These are phyloP conservation scores for Rubia yunnanensis DNA, from an alignment of 257 asterid genomes.

Conservation along the genomic window DNA sequence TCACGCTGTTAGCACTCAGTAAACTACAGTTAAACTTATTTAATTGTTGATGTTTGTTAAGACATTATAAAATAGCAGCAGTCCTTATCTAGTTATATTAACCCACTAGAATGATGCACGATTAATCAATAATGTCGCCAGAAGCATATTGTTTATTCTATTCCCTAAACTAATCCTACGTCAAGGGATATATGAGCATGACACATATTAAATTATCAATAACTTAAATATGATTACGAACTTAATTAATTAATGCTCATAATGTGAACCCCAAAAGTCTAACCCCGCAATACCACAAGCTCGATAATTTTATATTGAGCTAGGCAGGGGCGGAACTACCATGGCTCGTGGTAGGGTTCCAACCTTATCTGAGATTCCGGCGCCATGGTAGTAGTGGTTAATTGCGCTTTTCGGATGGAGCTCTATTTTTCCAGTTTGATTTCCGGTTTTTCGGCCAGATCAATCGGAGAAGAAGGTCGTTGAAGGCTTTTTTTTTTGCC, in stretches of 20 bases:
- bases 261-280: background rate
- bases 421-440: too few relatives aligned
- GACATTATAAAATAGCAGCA: background rate
- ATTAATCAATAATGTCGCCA: background rate
- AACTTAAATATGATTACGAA: background rate
- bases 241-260: background rate
- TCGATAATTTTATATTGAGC: background rate
- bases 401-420: too few relatives aligned
- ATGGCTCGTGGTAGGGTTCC: too few relatives aligned
- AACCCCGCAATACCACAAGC: background rate
- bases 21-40: background rate
- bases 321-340: too few relatives aligned
- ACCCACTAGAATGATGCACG: constrained; percentile 7
- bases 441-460: too few relatives aligned
- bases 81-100: background rate
- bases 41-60: background rate
- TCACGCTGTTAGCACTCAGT: too few relatives aligned
- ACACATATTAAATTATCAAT: background rate
- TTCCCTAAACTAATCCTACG: background rate
- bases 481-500: too few relatives aligned
- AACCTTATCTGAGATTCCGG: too few relatives aligned
- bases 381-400: too few relatives aligned
- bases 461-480: too few relatives aligned
- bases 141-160: background rate
- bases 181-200: background rate